phyloP scores from a whole-genome alignment of 1,139 yeast genomes.

The Barnettozyma hawaiiensis region DNA sequence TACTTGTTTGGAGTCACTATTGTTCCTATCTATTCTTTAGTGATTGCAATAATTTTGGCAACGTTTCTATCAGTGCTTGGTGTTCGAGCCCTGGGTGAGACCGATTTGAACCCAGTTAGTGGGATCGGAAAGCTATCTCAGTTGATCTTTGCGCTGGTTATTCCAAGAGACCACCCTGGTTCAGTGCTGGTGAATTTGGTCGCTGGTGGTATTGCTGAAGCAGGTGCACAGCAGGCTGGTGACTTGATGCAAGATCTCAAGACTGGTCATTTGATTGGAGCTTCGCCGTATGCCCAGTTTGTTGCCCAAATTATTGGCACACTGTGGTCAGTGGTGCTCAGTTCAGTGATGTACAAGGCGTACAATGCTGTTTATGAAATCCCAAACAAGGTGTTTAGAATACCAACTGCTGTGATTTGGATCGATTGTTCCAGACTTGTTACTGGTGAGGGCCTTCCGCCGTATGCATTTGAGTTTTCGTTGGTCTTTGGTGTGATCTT shows the following conservation, averaged over 20 bases:
- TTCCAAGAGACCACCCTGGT: slow-evolving; percentile 76
- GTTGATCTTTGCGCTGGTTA: slow-evolving; percentile 71
- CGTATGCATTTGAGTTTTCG: slow-evolving; percentile 63
- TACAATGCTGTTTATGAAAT: slow-evolving; percentile 79
- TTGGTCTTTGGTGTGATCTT: slow-evolving; percentile 62
- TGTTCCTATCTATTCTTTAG: slow-evolving; percentile 66
- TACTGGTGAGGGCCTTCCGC: slow-evolving; percentile 87
- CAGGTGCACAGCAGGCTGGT: slow-evolving; percentile 99
- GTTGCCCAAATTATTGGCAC: slow-evolving; percentile 87
- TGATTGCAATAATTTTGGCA: slow-evolving; percentile 68
- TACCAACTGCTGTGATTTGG: slow-evolving; percentile 97
- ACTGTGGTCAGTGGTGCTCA: slow-evolving; percentile 69
- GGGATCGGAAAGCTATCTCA: slow-evolving; percentile 96
- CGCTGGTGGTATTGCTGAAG: slow-evolving; percentile 97
- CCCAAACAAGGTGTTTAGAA: slow-evolving; percentile 73
- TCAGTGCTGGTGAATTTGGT: slow-evolving; percentile 78
- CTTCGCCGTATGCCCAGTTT: slow-evolving; percentile 90
- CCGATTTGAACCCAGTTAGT: slow-evolving; percentile 93
- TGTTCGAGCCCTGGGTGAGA: slow-evolving; percentile 91
- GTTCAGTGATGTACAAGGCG: slow-evolving; percentile 75
- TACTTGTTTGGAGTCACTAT: slow-evolving; percentile 57
- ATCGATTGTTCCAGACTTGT: slow-evolving; percentile 91
- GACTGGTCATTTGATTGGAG: slow-evolving; percentile 88
- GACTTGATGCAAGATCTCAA: slow-evolving; percentile 96
- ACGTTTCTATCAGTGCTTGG: slow-evolving; percentile 77